phyloP scores from a whole-genome alignment of 768 basidiomycete species.

The Russula virescens region DNA sequence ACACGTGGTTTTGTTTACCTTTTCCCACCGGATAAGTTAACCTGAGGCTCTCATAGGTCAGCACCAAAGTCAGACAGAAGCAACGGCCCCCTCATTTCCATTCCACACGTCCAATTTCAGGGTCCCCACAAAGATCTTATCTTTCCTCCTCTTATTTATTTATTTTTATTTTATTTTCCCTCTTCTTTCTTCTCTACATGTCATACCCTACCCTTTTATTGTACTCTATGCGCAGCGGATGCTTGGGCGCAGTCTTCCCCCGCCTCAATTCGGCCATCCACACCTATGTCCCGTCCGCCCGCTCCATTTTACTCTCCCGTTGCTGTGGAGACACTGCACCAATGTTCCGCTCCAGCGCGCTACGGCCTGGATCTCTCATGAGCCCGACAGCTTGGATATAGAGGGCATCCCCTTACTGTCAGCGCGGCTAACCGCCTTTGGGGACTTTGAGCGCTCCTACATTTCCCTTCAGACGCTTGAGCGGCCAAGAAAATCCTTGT shows the following conservation, averaged over 20 bases:
- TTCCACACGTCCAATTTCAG: constrained; percentile 7
- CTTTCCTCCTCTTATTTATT: not conserved
- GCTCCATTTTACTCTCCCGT: not conserved
- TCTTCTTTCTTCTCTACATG: constrained; percentile 8
- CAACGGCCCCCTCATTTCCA: constrained; percentile 1
- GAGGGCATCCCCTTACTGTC: constrained; percentile 12
- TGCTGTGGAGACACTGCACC: constrained; percentile 23
- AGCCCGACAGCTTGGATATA: constrained; percentile 14
- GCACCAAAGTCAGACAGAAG: constrained; percentile 2
- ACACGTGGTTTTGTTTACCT: constrained; percentile 22
- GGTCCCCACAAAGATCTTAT: constrained; percentile 9
- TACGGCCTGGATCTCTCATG: not conserved
- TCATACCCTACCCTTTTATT: too few relatives aligned
- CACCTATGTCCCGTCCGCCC: constrained; percentile 1
- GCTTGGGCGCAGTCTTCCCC: not conserved
- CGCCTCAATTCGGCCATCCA: not conserved
- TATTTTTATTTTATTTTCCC: not conserved
- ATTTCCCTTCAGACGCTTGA: not conserved
- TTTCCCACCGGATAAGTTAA: constrained; percentile 7
- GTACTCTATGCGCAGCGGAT: too few relatives aligned
- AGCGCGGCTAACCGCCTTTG: constrained; percentile 19
- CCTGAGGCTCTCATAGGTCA: not conserved
- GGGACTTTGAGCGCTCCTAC: constrained; percentile 15
- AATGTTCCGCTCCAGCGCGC: not conserved
- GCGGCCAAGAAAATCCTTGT: constrained; percentile 14